Evolutionary conservation across 1,139 yeast genomes (phyloP).

Genomic region (Geotrichum reessii): DNA sequence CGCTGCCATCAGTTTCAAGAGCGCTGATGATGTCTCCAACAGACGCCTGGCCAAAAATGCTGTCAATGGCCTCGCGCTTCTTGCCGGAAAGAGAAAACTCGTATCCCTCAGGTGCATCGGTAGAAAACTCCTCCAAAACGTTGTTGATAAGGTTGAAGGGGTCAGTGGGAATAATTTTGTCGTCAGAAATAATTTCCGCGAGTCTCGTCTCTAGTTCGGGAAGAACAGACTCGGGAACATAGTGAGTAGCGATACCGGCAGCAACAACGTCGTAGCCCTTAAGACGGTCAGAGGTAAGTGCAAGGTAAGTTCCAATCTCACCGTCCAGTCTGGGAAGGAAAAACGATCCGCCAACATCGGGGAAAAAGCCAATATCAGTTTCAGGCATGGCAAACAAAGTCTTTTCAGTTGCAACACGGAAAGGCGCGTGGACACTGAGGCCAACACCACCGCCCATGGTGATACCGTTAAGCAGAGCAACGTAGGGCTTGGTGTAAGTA

Average conservation of each 20-base stretch:
- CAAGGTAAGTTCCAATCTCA: constrained; percentile 76
- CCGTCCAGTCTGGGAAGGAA: constrained; percentile 81
- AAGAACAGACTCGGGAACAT: constrained; percentile 60
- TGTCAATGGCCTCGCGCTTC: constrained; percentile 58
- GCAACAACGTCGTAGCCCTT: constrained; percentile 73
- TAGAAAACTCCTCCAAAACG: constrained; percentile 56
- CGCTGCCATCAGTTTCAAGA: constrained; percentile 50
- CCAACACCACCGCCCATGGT: constrained; percentile 99
- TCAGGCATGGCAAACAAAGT: constrained; percentile 97
- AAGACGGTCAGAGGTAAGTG: constrained; percentile 77
- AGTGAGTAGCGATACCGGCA: constrained; percentile 89
- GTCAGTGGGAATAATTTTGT: constrained; percentile 23
- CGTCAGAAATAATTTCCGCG: constrained; percentile 40
- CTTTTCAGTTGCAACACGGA: constrained; percentile 84
- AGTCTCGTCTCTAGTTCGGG: constrained; percentile 60
- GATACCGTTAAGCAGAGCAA: constrained; percentile 83
- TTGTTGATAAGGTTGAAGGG: constrained; percentile 1
- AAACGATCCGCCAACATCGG: constrained; percentile 92
- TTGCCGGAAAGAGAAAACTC: constrained; percentile 53
- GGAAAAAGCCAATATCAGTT: constrained; percentile 92
- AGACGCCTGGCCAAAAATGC: constrained; percentile 53
- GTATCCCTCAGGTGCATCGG: constrained; percentile 61
- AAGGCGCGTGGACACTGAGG: constrained; percentile 81
- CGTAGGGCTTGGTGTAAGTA: constrained; percentile 77
- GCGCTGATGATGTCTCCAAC: constrained; percentile 58